Conservation (phyloP, 2,329 filamentous ascomycete genomes). For the Aspergillus spinulosporus region DNA sequence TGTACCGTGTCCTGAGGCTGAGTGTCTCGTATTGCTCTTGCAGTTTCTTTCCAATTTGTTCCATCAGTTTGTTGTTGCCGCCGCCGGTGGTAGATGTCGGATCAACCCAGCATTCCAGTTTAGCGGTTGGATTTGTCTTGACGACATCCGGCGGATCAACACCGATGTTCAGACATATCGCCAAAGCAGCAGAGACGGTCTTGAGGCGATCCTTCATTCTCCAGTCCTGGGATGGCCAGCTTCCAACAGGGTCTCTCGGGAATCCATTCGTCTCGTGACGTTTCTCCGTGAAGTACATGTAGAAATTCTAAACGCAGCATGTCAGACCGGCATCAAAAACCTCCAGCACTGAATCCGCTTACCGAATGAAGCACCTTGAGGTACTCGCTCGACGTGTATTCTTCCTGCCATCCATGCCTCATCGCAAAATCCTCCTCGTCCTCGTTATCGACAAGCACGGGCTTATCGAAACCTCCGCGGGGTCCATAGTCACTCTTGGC, state of each 20-base stretch:
- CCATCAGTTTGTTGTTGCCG: constrained; percentile 75
- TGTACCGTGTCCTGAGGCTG: constrained; percentile 93
- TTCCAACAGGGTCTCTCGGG: constrained; percentile 61
- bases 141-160: constrained; percentile 97
- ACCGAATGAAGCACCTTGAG: constrained; percentile 80
- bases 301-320: constrained; percentile 72
- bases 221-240: constrained; percentile 79
- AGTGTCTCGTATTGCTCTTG: constrained; percentile 95
- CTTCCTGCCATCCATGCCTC: constrained; percentile 88
- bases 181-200: constrained; percentile 91
- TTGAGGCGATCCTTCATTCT: constrained; percentile 95
- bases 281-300: constrained; percentile 99
- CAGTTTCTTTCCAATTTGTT: constrained; percentile 93
- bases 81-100: constrained; percentile 75
- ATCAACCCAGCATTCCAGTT: constrained; percentile 95
- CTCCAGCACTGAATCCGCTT: constrained; percentile 35
- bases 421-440: constrained; percentile 58
- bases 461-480: constrained; percentile 33
- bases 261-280: constrained; percentile 92
- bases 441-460: constrained; percentile 32
- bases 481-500: constrained; percentile 57
- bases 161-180: constrained; percentile 93
- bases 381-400: constrained; percentile 88
- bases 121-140: constrained; percentile 89
- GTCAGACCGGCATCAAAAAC: background rate